phyloP scores from a whole-genome alignment of 129 eudicot species.

The Flaveria trinervia region DNA sequence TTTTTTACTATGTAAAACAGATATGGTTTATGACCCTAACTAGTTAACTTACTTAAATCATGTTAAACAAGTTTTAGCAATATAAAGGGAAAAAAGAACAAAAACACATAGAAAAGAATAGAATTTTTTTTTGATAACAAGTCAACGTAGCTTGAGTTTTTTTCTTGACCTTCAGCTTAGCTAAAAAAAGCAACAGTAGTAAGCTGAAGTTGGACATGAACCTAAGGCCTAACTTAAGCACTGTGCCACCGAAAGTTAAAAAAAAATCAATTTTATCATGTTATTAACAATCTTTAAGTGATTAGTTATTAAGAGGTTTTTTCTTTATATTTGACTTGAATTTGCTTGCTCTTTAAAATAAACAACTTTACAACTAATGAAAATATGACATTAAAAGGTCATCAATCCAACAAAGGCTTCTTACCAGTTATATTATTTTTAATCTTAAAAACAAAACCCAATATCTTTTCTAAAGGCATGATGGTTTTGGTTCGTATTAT shows the following conservation, averaged over 20 bases:
- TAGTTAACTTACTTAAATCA: not conserved
- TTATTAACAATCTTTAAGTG: not conserved
- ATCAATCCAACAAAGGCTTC: slow-evolving; percentile 46
- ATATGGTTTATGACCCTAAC: slow-evolving; percentile 11
- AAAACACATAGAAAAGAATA: not conserved
- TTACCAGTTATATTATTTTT: slow-evolving; percentile 30
- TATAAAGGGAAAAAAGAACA: not conserved
- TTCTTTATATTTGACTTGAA: slow-evolving; percentile 32
- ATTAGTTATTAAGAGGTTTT: not conserved
- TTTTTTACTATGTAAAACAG: not conserved
- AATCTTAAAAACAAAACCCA: slow-evolving; percentile 18
- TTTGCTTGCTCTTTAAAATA: slow-evolving; percentile 16
- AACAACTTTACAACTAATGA: slow-evolving; percentile 36
- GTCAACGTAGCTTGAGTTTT: not conserved
- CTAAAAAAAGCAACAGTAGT: too few species aligned
- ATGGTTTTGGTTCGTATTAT: slow-evolving; percentile 20
- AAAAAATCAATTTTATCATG: not conserved
- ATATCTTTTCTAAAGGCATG: slow-evolving; percentile 33
- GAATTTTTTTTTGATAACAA: too few species aligned
- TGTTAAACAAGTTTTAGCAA: not conserved
- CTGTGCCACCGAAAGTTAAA: not conserved
- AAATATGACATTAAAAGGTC: slow-evolving; percentile 43
- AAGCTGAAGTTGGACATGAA: not conserved
- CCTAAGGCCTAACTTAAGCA: too few species aligned
- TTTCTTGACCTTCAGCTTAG: not conserved